A percentile compares a stretch with the other conserved stretches of the same genome.
phyloP scores from a whole-genome alignment of 2,329 filamentous ascomycete genomes.

The Microascus cirrosus region DNA sequence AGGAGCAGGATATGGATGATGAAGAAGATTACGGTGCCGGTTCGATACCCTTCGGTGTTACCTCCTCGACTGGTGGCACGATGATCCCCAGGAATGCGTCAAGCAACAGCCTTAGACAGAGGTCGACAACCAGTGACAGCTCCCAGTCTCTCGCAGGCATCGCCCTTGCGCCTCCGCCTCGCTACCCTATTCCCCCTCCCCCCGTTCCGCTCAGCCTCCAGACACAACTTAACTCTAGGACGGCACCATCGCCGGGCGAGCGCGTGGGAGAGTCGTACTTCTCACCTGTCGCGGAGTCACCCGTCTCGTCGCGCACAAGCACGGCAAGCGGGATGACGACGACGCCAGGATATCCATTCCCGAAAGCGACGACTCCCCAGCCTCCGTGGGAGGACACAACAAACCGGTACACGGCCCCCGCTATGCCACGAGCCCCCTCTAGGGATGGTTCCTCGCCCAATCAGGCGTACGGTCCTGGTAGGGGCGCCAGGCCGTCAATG shows the following conservation, averaged over 20 bases:
- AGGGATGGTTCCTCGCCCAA: conserved; percentile 61
- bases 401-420: conserved; percentile 80
- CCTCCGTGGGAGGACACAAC: conserved; percentile 57
- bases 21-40: conserved; percentile 36
- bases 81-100: conserved; percentile 55
- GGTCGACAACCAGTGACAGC: conserved; percentile 67
- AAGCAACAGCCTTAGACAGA: conserved; percentile 61
- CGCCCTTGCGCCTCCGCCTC: conserved; percentile 51
- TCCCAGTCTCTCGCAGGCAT: conserved; percentile 45
- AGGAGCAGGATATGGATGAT: conserved; percentile 50
- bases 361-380: conserved; percentile 60
- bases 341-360: conserved; percentile 51
- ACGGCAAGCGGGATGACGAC: conserved; percentile 63
- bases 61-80: conserved; percentile 22
- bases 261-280: conserved; percentile 79
- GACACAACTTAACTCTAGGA: conserved; percentile 28
- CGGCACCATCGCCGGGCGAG: conserved; percentile 47
- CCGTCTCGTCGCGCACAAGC: conserved; percentile 64
- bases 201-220: conserved; percentile 58
- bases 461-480: conserved; percentile 46
- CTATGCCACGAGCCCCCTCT: conserved; percentile 70
- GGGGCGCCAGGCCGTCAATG: conserved; percentile 65
- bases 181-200: conserved; percentile 57
- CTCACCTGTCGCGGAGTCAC: conserved; percentile 73
- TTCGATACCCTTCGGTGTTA: conserved; percentile 4